A percentile compares a stretch with the other conserved stretches of the same genome.
Evolutionary conservation across 2,329 filamentous ascomycete genomes (phyloP).

Genomic region (Apiospora arundinis): DNA sequence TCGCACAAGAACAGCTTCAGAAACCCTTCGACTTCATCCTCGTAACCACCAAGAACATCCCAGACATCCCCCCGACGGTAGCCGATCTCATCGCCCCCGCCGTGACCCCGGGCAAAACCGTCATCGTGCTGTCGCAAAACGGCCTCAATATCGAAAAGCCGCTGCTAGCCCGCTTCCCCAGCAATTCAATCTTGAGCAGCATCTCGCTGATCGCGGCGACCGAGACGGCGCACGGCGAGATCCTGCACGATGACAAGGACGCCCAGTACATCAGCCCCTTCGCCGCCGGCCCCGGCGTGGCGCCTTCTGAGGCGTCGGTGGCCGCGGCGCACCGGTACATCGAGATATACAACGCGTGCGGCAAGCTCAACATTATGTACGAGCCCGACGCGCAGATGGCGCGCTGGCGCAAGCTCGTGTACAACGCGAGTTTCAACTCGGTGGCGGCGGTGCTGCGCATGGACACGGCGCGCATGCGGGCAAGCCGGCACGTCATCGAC

Average conservation of each 20-base stretch:
- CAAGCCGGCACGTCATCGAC: slow-evolving; percentile 51
- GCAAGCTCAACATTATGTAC: slow-evolving; percentile 50
- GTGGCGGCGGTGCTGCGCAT: slow-evolving; percentile 57
- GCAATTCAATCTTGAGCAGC: slow-evolving; percentile 58
- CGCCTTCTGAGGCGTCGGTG: slow-evolving; percentile 25
- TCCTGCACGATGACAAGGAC: slow-evolving; percentile 61
- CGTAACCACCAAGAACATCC: slow-evolving; percentile 63
- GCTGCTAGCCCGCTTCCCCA: slow-evolving; percentile 54
- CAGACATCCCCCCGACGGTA: slow-evolving; percentile 57
- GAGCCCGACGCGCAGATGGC: slow-evolving; percentile 49
- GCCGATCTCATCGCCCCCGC: slow-evolving; percentile 57
- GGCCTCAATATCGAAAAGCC: slow-evolving; percentile 68
- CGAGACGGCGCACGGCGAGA: slow-evolving; percentile 52
- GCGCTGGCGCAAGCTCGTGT: slow-evolving; percentile 59
- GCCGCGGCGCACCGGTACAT: slow-evolving; percentile 51
- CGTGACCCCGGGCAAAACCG: slow-evolving; percentile 55
- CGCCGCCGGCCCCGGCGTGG: slow-evolving; percentile 42
- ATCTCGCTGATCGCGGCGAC: slow-evolving; percentile 59
- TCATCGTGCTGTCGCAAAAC: slow-evolving; percentile 66
- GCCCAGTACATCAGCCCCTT: slow-evolving; percentile 58
- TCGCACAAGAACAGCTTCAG: slow-evolving; percentile 38
- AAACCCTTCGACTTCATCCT: slow-evolving; percentile 61
- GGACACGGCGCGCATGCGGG: slow-evolving; percentile 57
- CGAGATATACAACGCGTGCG: slow-evolving; percentile 51
- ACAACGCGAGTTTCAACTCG: slow-evolving; percentile 58